Evolutionary conservation across 805 yeast genomes (phyloP).

Genomic region (Yamadazyma kitorensis): DNA sequence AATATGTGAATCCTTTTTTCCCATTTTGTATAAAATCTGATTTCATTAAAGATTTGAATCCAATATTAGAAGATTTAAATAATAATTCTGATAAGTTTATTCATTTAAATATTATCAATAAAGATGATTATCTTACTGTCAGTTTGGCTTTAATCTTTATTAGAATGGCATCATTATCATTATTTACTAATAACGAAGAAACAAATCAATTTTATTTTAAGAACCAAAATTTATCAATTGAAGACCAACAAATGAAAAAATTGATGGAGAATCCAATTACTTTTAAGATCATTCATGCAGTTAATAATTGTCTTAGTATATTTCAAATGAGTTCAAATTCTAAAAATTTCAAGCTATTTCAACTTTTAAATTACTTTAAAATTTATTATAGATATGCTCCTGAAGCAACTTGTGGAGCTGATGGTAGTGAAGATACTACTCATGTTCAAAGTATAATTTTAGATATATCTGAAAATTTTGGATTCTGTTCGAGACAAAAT

Average conservation of each 20-base stretch:
- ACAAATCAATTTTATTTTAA: background rate
- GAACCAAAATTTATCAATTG: too few species aligned
- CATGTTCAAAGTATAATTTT: constrained; percentile 21
- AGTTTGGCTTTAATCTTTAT: constrained; percentile 38
- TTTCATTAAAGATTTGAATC: constrained; percentile 25
- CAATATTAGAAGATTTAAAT: constrained; percentile 30
- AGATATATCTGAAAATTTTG: constrained; percentile 13
- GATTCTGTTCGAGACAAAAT: background rate
- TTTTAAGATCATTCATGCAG: background rate
- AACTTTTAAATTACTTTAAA: constrained; percentile 16
- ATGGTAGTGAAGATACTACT: constrained; percentile 37
- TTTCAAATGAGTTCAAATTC: background rate
- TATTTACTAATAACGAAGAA: background rate
- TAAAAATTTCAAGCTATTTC: constrained; percentile 2
- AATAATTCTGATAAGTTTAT: constrained; percentile 20
- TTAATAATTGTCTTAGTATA: background rate
- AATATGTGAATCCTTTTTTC: constrained; percentile 40
- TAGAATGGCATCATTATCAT: constrained; percentile 33
- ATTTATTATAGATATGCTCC: constrained; percentile 30
- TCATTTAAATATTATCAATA: constrained; percentile 26
- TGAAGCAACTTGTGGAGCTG: constrained; percentile 36
- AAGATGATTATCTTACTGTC: constrained; percentile 35
- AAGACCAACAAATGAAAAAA: background rate
- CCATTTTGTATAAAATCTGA: constrained; percentile 41
- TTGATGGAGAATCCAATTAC: constrained; percentile 1